Evolutionary conservation across 805 yeast genomes (phyloP), one percentile per base, ranked within the genome.

Genomic region (Cyberlindnera galapagoensis): DNA sequence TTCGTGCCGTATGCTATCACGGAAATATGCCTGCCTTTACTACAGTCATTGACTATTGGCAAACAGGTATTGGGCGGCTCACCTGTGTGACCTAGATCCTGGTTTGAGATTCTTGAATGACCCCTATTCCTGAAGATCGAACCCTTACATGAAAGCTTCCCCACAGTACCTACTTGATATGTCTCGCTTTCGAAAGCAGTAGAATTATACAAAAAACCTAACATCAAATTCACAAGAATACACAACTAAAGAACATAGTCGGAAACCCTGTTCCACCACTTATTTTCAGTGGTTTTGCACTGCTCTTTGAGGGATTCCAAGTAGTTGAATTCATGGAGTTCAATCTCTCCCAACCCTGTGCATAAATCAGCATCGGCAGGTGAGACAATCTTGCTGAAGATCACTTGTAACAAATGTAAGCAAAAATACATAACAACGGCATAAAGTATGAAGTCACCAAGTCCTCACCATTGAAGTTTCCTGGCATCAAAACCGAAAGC

Each of bases 381-480:
- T 6, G 57, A 51, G 29, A 59, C 60, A 43, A 64, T 53, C 31
- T 60, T 62, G 15, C 65, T 65, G 32, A 57, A 59, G 35, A 59
- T 33, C 5, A 74, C 43, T 76, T 76, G 65, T 78, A 73, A 25
- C 52, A 56, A 8, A 69, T n/a, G 36, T 57, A 74, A 8, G 71
- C 56, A 4, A 45, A 63, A 20, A 74, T 48, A 33, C 65, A 67
- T 26, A 74, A 47, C 32, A 81, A 80, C 9, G 80, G 63, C 85
- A 81, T 80, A 42, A 84, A 63, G 49, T 83, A 83, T 46, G 69
- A 71, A 54, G 74, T 80, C 46, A 81, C 63, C 57, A 84, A 83
- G n/a, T 65, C 59, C 36, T 73, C 65, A 15, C 67, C 66, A n/a
- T 63, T 52, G 84, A 88, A 83, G 31, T 57, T 46, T n/a, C 80